Conservation (phyloP, 2,329 filamentous ascomycete species). For the Calonectria honghensis region DNA sequence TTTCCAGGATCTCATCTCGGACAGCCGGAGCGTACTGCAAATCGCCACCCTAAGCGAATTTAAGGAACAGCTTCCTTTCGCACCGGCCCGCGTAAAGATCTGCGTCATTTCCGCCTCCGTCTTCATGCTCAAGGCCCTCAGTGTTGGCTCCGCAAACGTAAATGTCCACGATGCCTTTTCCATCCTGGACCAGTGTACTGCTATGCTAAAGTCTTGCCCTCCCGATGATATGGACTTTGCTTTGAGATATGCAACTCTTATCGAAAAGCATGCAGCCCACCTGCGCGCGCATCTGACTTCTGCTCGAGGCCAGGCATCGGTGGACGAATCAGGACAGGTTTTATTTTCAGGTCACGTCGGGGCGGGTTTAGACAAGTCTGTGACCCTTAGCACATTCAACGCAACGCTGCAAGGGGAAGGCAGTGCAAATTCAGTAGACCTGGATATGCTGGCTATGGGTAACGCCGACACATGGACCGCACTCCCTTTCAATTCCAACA, state of each 20-base stretch:
- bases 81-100: constrained; percentile 14
- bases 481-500: constrained; percentile 12
- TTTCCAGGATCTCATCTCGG: constrained; percentile 8
- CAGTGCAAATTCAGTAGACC: background rate
- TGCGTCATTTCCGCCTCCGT: constrained; percentile 16
- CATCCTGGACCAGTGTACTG: constrained; percentile 1
- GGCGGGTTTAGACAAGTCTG: background rate
- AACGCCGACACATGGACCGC: constrained; percentile 4
- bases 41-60: constrained; percentile 8
- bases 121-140: constrained; percentile 7
- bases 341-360: background rate
- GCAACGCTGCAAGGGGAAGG: background rate
- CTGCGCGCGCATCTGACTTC: background rate
- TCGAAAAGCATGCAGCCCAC: constrained; percentile 5
- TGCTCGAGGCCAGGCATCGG: background rate
- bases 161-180: constrained; percentile 12
- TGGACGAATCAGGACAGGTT: background rate
- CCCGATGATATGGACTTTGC: constrained; percentile 21
- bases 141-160: constrained; percentile 5
- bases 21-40: background rate
- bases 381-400: background rate
- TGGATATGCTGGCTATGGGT: constrained; percentile 2
- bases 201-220: background rate
- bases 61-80: constrained; percentile 8
- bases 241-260: constrained; percentile 13